These are phyloP conservation scores for Cymodocea nodosa DNA, from an alignment of 116 monocot species.

Conservation along the genomic window DNA sequence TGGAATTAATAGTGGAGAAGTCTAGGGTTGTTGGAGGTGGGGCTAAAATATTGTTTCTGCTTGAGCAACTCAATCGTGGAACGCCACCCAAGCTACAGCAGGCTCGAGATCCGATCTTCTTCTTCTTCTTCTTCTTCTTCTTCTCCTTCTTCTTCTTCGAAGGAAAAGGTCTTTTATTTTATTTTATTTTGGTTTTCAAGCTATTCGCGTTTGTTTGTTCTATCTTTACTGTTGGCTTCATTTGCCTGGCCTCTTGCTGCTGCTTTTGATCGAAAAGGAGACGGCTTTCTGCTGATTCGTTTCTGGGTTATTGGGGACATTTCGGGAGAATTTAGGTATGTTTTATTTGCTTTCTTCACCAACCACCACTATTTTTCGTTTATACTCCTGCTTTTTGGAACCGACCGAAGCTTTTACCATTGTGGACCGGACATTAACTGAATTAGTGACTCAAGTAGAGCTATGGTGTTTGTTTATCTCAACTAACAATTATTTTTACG, in stretches of 20 bases:
- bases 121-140: no score
- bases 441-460: neutral
- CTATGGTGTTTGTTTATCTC: neutral
- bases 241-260: neutral
- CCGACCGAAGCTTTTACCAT: neutral
- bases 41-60: neutral
- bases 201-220: neutral
- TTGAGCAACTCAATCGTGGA: neutral
- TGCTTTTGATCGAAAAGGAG: constrained; percentile 5
- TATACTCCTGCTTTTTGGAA: neutral
- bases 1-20: neutral
- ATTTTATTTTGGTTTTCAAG: no score
- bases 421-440: neutral
- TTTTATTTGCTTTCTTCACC: neutral
- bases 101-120: constrained; percentile 9
- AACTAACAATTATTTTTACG: neutral
- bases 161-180: neutral
- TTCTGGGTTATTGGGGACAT: neutral
- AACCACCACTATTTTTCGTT: neutral
- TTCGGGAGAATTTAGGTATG: neutral
- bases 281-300: neutral
- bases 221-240: neutral
- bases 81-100: neutral
- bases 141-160: neutral
- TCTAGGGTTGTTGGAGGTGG: neutral